phyloP scores from a whole-genome alignment of 2,329 filamentous ascomycete species.

The Arthrobotrys musiformis region DNA sequence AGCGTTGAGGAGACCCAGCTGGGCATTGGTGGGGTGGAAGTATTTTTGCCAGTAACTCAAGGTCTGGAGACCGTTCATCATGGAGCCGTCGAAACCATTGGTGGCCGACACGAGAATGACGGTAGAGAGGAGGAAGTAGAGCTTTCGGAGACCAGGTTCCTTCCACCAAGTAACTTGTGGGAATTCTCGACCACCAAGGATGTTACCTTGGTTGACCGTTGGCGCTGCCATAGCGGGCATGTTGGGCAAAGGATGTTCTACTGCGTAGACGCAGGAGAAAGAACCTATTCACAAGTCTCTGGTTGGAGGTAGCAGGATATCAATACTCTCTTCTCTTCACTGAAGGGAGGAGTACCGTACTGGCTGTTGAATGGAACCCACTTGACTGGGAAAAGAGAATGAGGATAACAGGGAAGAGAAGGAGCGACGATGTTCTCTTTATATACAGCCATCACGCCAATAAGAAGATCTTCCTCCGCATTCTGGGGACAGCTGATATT shows the following conservation, averaged over 20 bases:
- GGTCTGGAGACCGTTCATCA: slow-evolving; percentile 66
- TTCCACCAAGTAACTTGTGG: slow-evolving; percentile 61
- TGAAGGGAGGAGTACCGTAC: slow-evolving; percentile 49
- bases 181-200: slow-evolving; percentile 58
- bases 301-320: slow-evolving; percentile 25
- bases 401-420: slow-evolving; percentile 27
- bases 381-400: slow-evolving; percentile 48
- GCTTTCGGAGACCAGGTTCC: slow-evolving; percentile 60
- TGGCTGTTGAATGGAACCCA: slow-evolving; percentile 52
- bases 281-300: slow-evolving; percentile 43
- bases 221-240: slow-evolving; percentile 53
- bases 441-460: slow-evolving; percentile 28
- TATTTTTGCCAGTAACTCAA: slow-evolving; percentile 64
- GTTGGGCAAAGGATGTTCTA: slow-evolving; percentile 46
- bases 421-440: slow-evolving; percentile 51
- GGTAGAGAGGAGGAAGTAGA: slow-evolving; percentile 61
- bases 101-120: slow-evolving; percentile 62
- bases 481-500: slow-evolving; percentile 29
- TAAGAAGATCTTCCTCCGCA: slow-evolving; percentile 30
- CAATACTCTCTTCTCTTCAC: slow-evolving; percentile 53
- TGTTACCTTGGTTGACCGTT: slow-evolving; percentile 56
- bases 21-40: slow-evolving; percentile 56
- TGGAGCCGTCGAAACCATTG: slow-evolving; percentile 64
- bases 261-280: slow-evolving; percentile 44
- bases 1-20: slow-evolving; percentile 65